Evolutionary conservation across 192 early-diverging fungal genomes (phyloP), one percentile per base, ranked within the genome.

Genomic region (Glomus cerebriforme): DNA sequence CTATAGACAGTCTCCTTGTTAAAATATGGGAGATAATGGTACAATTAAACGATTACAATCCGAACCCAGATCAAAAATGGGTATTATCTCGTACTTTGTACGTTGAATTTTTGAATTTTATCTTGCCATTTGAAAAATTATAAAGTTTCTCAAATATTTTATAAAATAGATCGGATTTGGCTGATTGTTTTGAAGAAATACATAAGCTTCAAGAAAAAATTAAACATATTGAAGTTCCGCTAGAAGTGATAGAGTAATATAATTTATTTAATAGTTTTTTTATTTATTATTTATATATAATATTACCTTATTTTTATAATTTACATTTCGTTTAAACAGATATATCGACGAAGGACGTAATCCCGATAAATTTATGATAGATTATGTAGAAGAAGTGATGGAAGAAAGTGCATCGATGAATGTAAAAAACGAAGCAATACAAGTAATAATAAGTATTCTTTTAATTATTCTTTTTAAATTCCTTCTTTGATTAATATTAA

Each of bases 351-450:
- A 79, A 43, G 85, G 83, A 7, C 75, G 66, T 39, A 86, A 84
- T 47, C 85, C 85, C 31, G 85, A 86, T 60, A 80, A 84, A 6
- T 86, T 82, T 69, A 86, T 83, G 12, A 73, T 79, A 39, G 79
- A 77, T 27, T 86, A 84, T 72, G 77, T 84, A 45, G 81, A 82
- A 37, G 59, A 83, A 79, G 79, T 81, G 15, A 83, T 78, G 26
- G 77, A 65, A 32, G 85, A 86, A 49, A 84, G 84, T 31, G 81
- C 82, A 54, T 82, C 79, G 62, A 82, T 83, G 5, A 84, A 82
- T 29, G 81, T 81, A 9, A 86, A 86, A 66, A 84, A 84, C 27
- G 45, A 80, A 31, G 85, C 85, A 32, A 68, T 68, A 68, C 13
- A 35, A 68, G 66, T 68, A 68, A 68, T 35, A 22, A 35, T 22